Evolutionary conservation across 1,139 yeast species (phyloP).

Genomic region (Hyphopichia wangnamkhiaoensis): DNA sequence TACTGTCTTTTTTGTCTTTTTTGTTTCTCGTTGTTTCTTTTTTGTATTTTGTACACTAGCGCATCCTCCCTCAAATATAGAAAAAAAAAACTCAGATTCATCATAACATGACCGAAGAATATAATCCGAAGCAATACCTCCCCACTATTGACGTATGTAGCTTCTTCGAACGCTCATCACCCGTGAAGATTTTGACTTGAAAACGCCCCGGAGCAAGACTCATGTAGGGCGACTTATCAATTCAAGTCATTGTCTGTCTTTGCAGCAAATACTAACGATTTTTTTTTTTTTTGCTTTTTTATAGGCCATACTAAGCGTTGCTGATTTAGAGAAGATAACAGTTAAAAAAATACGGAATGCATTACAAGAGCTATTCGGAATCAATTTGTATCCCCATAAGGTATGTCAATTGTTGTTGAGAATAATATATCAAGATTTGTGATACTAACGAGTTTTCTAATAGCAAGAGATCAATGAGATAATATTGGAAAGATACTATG

Average conservation of each 20-base stretch:
- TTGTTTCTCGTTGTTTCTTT: background rate
- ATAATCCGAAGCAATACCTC: slow-evolving; percentile 39
- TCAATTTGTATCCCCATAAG: slow-evolving; percentile 53
- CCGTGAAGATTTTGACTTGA: background rate
- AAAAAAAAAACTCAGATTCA: slow-evolving; percentile 3
- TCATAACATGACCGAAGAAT: slow-evolving; percentile 13
- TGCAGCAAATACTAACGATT: slow-evolving; percentile 25
- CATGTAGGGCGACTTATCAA: background rate
- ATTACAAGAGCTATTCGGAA: slow-evolving; percentile 63
- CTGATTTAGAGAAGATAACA: slow-evolving; percentile 69
- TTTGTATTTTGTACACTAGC: no score
- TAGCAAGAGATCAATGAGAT: slow-evolving; percentile 60
- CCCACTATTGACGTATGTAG: slow-evolving; percentile 71
- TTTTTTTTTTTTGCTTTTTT: background rate
- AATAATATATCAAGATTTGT: background rate
- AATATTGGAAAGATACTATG: slow-evolving; percentile 61
- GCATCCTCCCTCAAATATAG: no score
- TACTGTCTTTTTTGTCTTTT: no score
- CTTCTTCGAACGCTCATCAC: background rate
- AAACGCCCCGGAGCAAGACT: background rate
- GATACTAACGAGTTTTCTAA: slow-evolving; percentile 13
- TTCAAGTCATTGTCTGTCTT: no score
- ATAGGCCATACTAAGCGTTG: slow-evolving; percentile 72
- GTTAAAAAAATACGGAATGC: slow-evolving; percentile 74
- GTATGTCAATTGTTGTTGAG: slow-evolving; percentile 36